Conservation (phyloP, 2,329 filamentous ascomycete species). For the Cytospora paraplurivora region DNA sequence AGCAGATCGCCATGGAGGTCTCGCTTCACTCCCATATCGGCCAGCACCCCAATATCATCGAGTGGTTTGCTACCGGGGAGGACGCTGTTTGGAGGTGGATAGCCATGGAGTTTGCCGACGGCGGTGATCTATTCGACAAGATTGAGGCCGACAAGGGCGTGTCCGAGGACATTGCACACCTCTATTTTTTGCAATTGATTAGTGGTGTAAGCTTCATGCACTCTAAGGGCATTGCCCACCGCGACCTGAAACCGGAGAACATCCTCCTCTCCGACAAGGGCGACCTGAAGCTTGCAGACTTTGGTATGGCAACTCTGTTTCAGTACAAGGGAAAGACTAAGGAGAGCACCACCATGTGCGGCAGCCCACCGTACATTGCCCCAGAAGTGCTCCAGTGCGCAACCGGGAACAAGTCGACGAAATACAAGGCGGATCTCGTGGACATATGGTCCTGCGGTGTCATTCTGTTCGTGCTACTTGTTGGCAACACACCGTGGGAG, state of each 20-base stretch:
- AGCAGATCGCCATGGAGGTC: constrained; percentile 91
- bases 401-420: constrained; percentile 49
- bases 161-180: constrained; percentile 90
- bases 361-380: constrained; percentile 95
- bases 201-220: constrained; percentile 94
- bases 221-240: constrained; percentile 90
- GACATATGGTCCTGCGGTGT: constrained; percentile 98
- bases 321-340: constrained; percentile 84
- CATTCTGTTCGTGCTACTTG: constrained; percentile 92
- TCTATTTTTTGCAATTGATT: constrained; percentile 93
- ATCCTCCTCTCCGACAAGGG: constrained; percentile 84
- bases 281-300: constrained; percentile 92
- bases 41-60: constrained; percentile 89
- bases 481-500: constrained; percentile 98
- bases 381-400: constrained; percentile 77
- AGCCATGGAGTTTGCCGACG: constrained; percentile 94
- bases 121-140: constrained; percentile 97
- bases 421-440: constrained; percentile 77
- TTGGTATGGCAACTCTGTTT: constrained; percentile 93
- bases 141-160: constrained; percentile 97
- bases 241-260: constrained; percentile 93
- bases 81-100: constrained; percentile 93
- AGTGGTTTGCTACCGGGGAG: constrained; percentile 86
- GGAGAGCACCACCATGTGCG: constrained; percentile 84
- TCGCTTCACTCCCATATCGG: constrained; percentile 86